A percentile compares a stretch with the other conserved stretches of the same genome.
Conservation (phyloP, 352 stramenopile genomes). For the Globisporangium cystogenes region DNA sequence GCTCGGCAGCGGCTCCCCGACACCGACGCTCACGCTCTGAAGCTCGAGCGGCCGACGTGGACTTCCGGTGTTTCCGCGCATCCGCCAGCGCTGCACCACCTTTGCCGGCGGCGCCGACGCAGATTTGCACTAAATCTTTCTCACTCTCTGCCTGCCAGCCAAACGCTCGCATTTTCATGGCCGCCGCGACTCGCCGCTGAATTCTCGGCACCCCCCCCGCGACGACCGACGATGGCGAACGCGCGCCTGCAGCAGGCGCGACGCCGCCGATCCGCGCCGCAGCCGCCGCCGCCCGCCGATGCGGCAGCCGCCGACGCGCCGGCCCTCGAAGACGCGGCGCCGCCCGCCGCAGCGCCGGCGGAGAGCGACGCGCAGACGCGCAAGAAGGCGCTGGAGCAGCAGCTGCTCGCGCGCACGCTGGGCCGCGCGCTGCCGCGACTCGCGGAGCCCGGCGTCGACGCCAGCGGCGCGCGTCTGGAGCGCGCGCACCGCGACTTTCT, state of each 20-base stretch:
- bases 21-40: slow-evolving; percentile 21
- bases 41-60: slow-evolving; percentile 21
- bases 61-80: slow-evolving; percentile 44
- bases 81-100: slow-evolving; percentile 46
- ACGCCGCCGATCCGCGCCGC: slow-evolving; percentile 6
- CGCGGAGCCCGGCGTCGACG: slow-evolving; percentile 30
- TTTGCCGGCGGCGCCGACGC: too few relatives aligned
- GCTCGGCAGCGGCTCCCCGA: slow-evolving; percentile 7
- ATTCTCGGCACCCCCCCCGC: not conserved
- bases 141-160: too few relatives aligned
- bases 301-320: not conserved
- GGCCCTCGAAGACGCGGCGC: not conserved
- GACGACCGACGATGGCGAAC: slow-evolving; percentile 45
- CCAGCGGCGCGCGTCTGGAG: slow-evolving; percentile 26
- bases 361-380: slow-evolving; percentile 27
- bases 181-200: not conserved
- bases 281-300: not conserved
- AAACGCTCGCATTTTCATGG: not conserved
- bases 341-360: not conserved
- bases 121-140: too few relatives aligned
- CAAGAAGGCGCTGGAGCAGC: slow-evolving; percentile 20
- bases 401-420: slow-evolving; percentile 42
- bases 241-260: slow-evolving; percentile 63
- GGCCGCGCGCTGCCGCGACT: slow-evolving; percentile 29
- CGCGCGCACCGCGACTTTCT: slow-evolving; percentile 67